Conservation (phyloP, 768 basidiomycete species). For the Tremella yokohamensis region DNA sequence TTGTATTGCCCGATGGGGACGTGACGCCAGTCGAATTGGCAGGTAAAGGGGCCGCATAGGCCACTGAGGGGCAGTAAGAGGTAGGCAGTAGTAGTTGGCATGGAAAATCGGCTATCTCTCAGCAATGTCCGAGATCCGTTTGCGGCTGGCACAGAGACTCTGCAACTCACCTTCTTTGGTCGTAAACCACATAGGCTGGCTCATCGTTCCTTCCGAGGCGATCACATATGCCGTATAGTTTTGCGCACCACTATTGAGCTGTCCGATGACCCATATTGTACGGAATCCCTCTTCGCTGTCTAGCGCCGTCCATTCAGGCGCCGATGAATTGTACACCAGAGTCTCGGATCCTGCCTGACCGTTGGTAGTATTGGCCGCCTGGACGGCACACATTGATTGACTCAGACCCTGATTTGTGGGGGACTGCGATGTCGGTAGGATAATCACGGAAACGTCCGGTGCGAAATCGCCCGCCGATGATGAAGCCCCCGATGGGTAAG, state of each 20-base stretch:
- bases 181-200: conserved; percentile 43
- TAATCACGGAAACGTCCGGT: conserved; percentile 28
- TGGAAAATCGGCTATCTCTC: conserved; percentile 33
- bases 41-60: conserved; percentile 46
- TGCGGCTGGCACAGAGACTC: conserved; percentile 1
- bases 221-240: conserved; percentile 49
- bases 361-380: conserved; percentile 22
- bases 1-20: conserved; percentile 2
- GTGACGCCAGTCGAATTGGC: conserved; percentile 19
- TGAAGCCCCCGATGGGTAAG: background rate
- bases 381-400: conserved; percentile 35
- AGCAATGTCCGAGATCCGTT: no score
- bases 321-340: conserved; percentile 18
- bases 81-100: conserved; percentile 45
- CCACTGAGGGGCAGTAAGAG: conserved; percentile 41
- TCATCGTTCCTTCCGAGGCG: conserved; percentile 24
- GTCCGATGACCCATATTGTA: conserved; percentile 31
- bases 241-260: conserved; percentile 19
- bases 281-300: conserved; percentile 40
- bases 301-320: conserved; percentile 25
- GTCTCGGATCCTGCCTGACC: conserved; percentile 15
- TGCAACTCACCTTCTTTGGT: conserved; percentile 48
- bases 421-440: conserved; percentile 40
- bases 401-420: conserved; percentile 31
- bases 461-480: background rate